Percentiles rank a stretch among this genome's conserved stretches.
Conservation (phyloP, 192 early-diverging fungal species). For the Coemansia sp. region DNA sequence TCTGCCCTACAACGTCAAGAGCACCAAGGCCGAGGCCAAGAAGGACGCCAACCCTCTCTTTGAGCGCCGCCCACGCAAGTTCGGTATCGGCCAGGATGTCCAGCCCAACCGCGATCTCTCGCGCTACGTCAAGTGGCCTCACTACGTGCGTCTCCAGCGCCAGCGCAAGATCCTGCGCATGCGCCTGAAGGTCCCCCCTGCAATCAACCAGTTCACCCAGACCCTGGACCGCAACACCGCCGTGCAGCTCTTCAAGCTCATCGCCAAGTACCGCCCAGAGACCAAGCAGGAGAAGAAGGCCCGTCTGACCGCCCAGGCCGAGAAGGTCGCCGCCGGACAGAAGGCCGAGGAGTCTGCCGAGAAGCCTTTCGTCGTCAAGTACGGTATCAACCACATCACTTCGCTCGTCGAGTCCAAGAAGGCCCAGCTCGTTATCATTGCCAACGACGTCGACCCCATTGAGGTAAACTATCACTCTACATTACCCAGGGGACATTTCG, state of each 20-base stretch:
- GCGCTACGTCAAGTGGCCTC: conserved; percentile 99
- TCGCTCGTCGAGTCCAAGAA: conserved; percentile 98
- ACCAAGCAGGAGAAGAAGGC: conserved; percentile 94
- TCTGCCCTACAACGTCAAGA: conserved; percentile 77
- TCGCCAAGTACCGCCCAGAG: conserved; percentile 99
- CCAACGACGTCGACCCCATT: conserved; percentile 99
- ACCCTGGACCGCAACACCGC: conserved; percentile 99
- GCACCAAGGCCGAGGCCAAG: conserved; percentile 69
- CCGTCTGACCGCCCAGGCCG: conserved; percentile 87
- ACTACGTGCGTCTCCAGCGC: conserved; percentile 98
- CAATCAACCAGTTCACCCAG: conserved; percentile 99
- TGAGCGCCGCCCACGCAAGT: conserved; percentile 92
- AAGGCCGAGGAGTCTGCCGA: conserved; percentile 78
- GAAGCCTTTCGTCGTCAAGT: conserved; percentile 97
- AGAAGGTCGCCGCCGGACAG: conserved; percentile 83
- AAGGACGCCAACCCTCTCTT: conserved; percentile 81
- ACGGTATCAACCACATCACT: conserved; percentile 99
- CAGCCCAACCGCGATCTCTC: conserved; percentile 94
- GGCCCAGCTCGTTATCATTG: conserved; percentile 98
- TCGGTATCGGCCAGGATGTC: conserved; percentile 96
- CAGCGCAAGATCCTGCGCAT: conserved; percentile 96
- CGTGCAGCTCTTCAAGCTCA: conserved; percentile 96
- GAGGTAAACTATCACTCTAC: conserved; percentile 59
- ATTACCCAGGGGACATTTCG: background rate
- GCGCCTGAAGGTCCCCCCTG: conserved; percentile 99